Evolutionary conservation across 805 yeast species (phyloP).

Genomic region (Gaillardinia entomophila): DNA sequence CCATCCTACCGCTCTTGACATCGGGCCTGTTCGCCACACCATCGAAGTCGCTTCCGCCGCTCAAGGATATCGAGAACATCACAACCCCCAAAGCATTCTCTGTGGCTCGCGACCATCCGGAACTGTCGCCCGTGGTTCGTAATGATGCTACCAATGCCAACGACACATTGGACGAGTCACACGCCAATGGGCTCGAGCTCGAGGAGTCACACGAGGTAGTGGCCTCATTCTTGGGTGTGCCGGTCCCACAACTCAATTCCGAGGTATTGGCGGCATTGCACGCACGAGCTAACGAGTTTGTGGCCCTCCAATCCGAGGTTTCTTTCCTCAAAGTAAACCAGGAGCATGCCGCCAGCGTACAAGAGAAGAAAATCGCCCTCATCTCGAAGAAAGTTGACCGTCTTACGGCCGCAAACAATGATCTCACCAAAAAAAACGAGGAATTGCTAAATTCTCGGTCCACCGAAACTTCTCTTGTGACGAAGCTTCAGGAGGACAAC

Average conservation of each 20-base stretch:
- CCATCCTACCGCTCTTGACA: slow-evolving; percentile 2
- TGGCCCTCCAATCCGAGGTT: slow-evolving; percentile 24
- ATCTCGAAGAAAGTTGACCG: slow-evolving; percentile 14
- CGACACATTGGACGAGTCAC: slow-evolving; percentile 8
- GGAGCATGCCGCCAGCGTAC: slow-evolving; percentile 25
- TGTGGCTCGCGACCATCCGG: slow-evolving; percentile 31
- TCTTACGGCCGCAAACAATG: slow-evolving; percentile 15
- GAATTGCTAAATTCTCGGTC: slow-evolving; percentile 4
- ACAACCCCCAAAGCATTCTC: slow-evolving; percentile 35
- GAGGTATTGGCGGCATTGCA: slow-evolving; percentile 17
- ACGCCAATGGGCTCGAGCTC: slow-evolving; percentile 3
- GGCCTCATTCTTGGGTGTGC: slow-evolving; percentile 23
- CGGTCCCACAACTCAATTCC: too few relatives aligned
- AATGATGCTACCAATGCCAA: slow-evolving; percentile 9
- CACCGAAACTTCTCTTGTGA: slow-evolving; percentile 8
- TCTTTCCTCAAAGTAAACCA: slow-evolving; percentile 27
- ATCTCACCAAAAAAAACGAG: slow-evolving; percentile 13
- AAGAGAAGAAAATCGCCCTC: slow-evolving; percentile 14
- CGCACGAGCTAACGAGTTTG: slow-evolving; percentile 20
- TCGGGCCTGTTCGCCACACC: slow-evolving; percentile 30
- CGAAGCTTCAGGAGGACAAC: slow-evolving; percentile 10
- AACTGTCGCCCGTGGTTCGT: slow-evolving; percentile 16
- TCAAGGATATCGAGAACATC: slow-evolving; percentile 37
- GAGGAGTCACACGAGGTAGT: slow-evolving; percentile 11
- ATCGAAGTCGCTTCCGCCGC: slow-evolving; percentile 34